These are phyloP conservation scores for Blepharisma stoltei DNA, from an alignment of 73 alveolate species.

Conservation along the genomic window DNA sequence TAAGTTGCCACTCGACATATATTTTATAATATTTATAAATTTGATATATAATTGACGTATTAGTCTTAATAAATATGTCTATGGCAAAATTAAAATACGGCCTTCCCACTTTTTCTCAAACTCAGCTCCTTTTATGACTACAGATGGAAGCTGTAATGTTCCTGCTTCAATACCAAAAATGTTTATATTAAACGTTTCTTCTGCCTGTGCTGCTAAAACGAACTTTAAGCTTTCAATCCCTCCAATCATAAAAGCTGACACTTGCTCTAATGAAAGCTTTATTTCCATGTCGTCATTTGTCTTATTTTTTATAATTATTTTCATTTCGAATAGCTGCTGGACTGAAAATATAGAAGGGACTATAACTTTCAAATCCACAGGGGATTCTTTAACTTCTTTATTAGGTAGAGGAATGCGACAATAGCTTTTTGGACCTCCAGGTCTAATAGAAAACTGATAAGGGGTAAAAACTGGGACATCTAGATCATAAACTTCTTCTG, in stretches of 20 bases:
- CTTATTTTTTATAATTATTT: background rate
- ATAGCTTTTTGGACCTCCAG: background rate
- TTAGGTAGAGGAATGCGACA: background rate
- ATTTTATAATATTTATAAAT: too few species aligned
- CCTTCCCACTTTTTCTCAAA: slow-evolving; percentile 6
- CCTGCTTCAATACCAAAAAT: slow-evolving; percentile 24
- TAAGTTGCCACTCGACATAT: too few species aligned
- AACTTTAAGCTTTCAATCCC: slow-evolving; percentile 11
- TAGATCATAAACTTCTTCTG: slow-evolving; percentile 8
- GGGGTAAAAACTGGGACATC: background rate
- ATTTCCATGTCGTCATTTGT: slow-evolving; percentile 3
- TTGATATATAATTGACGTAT: too few species aligned
- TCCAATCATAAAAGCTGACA: background rate
- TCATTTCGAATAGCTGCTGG: background rate
- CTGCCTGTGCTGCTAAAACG: background rate
- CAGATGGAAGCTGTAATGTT: background rate
- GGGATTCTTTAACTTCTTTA: background rate
- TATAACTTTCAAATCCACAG: background rate
- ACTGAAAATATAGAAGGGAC: background rate
- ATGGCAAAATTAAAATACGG: background rate
- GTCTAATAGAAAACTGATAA: background rate
- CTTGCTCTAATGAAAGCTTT: background rate
- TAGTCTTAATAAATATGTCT: background rate
- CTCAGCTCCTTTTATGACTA: background rate
- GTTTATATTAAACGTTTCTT: background rate